These are phyloP conservation scores for Cercospora berteroae DNA, from an alignment of 2,329 filamentous ascomycete species.

Conservation along the genomic window DNA sequence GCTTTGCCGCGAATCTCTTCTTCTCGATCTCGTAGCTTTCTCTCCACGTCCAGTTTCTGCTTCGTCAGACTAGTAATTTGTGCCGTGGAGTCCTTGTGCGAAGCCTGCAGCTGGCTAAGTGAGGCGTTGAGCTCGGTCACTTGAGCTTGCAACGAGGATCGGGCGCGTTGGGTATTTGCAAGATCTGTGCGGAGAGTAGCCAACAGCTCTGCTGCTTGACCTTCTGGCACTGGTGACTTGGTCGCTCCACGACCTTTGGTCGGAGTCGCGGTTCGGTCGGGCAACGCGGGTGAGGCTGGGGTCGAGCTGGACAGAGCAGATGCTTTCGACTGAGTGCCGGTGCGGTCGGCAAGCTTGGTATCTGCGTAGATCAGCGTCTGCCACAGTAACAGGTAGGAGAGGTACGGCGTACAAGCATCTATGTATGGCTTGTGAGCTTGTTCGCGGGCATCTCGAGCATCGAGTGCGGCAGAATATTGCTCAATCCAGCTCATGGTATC, in stretches of 20 bases:
- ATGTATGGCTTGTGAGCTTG: constrained; percentile 66
- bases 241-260: constrained; percentile 26
- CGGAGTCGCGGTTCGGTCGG: constrained; percentile 29
- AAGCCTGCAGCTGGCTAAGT: constrained; percentile 60
- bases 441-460: constrained; percentile 68
- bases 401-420: constrained; percentile 64
- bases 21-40: constrained; percentile 73
- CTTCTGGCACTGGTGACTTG: constrained; percentile 50
- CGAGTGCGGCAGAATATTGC: constrained; percentile 74
- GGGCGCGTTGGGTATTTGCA: constrained; percentile 71
- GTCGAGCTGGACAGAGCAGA: constrained; percentile 33
- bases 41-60: constrained; percentile 61
- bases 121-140: constrained; percentile 64
- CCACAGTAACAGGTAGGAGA: neutral
- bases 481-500: constrained; percentile 68
- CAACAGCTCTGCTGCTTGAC: constrained; percentile 57
- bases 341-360: constrained; percentile 49
- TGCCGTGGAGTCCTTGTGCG: constrained; percentile 59
- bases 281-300: constrained; percentile 23
- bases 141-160: constrained; percentile 64
- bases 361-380: constrained; percentile 34
- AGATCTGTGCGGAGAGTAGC: constrained; percentile 63
- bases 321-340: constrained; percentile 19
- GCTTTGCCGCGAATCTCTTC: constrained; percentile 83
- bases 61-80: constrained; percentile 61